Conservation (phyloP, 257 asterid genomes). For the Cinchona pubescens region DNA sequence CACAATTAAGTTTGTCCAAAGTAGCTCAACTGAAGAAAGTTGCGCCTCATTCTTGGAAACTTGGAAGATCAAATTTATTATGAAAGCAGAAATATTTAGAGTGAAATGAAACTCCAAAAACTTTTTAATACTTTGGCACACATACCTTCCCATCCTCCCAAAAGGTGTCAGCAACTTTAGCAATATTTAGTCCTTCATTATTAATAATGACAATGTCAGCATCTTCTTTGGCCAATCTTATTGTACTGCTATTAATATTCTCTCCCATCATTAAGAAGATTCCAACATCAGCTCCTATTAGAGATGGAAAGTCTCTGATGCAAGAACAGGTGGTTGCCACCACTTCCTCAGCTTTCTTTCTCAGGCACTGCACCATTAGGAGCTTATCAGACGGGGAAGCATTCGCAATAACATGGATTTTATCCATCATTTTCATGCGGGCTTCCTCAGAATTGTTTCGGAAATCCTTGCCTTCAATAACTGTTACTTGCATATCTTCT, state of each 20-base stretch:
- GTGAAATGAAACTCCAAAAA: conserved; percentile 31
- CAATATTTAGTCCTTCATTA: conserved; percentile 14
- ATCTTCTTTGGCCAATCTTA: conserved; percentile 18
- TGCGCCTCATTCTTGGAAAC: conserved; percentile 13
- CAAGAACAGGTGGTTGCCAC: conserved; percentile 27
- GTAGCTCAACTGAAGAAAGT: conserved; percentile 31
- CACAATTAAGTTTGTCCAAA: conserved; percentile 38
- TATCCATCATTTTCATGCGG: conserved; percentile 21
- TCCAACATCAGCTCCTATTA: conserved; percentile 44
- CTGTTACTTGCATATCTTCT: conserved; percentile 19
- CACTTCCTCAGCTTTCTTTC: conserved; percentile 22
- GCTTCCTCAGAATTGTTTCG: conserved; percentile 24
- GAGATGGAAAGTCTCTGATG: conserved; percentile 35
- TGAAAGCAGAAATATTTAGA: conserved; percentile 34
- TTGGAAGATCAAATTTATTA: conserved; percentile 25
- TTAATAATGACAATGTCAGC: conserved; percentile 23
- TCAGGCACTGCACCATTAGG: conserved; percentile 32
- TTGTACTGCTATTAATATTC: too few relatives aligned
- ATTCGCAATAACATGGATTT: conserved; percentile 29
- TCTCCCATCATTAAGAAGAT: conserved; percentile 25
- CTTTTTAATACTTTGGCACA: conserved; percentile 25
- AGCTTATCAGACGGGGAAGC: conserved; percentile 37
- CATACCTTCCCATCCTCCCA: conserved; percentile 30
- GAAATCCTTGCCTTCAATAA: conserved; percentile 31
- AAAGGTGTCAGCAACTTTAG: conserved; percentile 23